Evolutionary conservation across 805 yeast species (phyloP).

Genomic region (Isabelozyma rhagii): DNA sequence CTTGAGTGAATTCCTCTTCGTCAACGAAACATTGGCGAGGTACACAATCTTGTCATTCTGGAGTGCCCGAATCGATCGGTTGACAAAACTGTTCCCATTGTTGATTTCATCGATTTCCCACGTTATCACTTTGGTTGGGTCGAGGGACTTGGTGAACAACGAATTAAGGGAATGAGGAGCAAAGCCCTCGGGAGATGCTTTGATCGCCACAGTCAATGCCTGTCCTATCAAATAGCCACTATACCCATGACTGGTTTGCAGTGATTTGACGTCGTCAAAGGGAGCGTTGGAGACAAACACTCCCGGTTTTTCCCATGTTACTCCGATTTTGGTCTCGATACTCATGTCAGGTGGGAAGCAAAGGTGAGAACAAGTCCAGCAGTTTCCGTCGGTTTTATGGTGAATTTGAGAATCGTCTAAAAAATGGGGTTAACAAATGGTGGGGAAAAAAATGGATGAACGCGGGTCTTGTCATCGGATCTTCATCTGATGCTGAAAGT

Average conservation of each 20-base stretch:
- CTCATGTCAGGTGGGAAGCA: too few species aligned
- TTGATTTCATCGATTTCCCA: slow-evolving; percentile 33
- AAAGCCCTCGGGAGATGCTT: slow-evolving; percentile 24
- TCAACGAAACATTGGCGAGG: slow-evolving; percentile 31
- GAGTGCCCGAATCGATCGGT: slow-evolving; percentile 23
- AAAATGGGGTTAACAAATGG: too few species aligned
- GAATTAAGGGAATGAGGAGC: slow-evolving; percentile 36
- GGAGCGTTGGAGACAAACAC: too few species aligned
- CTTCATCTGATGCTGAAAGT: too few species aligned
- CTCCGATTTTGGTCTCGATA: too few species aligned
- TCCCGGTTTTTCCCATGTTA: too few species aligned
- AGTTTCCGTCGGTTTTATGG: too few species aligned
- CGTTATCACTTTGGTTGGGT: slow-evolving; percentile 10
- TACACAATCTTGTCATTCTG: slow-evolving; percentile 24
- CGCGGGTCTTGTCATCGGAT: too few species aligned
- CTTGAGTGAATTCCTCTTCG: slow-evolving; percentile 26
- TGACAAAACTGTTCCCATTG: slow-evolving; percentile 35
- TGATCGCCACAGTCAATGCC: slow-evolving; percentile 31
- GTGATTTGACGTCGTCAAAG: too few species aligned
- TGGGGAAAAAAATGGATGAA: too few species aligned
- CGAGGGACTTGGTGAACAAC: slow-evolving; percentile 21
- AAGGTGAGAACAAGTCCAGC: too few species aligned
- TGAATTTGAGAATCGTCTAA: too few species aligned
- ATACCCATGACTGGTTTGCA: slow-evolving; percentile 21
- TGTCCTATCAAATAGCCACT: slow-evolving; percentile 37